phyloP scores from a whole-genome alignment of 768 basidiomycete species.

The Pleurotus salmoneostramineus region DNA sequence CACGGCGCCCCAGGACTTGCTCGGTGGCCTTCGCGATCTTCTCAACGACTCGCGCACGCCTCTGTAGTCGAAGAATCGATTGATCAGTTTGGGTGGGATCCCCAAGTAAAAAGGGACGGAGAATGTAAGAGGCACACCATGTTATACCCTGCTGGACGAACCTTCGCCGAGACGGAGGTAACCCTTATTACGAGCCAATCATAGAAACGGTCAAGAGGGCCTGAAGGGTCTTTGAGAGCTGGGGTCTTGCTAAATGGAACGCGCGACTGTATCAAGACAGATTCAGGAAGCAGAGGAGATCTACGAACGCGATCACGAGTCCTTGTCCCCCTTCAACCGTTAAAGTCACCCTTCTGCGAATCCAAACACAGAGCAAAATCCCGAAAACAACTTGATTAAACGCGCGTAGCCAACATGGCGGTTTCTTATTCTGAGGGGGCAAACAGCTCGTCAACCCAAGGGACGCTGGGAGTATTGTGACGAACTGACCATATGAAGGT shows the following conservation, averaged over 20 bases:
- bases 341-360: neutral
- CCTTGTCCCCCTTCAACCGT: neutral
- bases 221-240: neutral
- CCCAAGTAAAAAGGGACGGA: too few species aligned
- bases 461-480: neutral
- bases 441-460: neutral
- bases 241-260: neutral
- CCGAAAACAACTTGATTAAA: neutral
- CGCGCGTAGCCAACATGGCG: neutral
- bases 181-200: neutral
- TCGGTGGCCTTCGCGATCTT: conserved; percentile 19
- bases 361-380: neutral
- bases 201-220: neutral
- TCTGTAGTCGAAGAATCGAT: conserved; percentile 9
- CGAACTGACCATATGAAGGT: conserved; percentile 13
- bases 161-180: neutral
- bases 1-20: conserved; percentile 17
- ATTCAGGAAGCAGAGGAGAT: neutral
- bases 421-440: neutral
- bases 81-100: neutral
- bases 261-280: neutral
- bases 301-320: neutral
- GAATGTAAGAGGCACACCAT: neutral
- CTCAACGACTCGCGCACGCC: conserved; percentile 14
- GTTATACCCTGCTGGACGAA: neutral